phyloP scores from a whole-genome alignment of 345 rosid species.

The Acer campestre region DNA sequence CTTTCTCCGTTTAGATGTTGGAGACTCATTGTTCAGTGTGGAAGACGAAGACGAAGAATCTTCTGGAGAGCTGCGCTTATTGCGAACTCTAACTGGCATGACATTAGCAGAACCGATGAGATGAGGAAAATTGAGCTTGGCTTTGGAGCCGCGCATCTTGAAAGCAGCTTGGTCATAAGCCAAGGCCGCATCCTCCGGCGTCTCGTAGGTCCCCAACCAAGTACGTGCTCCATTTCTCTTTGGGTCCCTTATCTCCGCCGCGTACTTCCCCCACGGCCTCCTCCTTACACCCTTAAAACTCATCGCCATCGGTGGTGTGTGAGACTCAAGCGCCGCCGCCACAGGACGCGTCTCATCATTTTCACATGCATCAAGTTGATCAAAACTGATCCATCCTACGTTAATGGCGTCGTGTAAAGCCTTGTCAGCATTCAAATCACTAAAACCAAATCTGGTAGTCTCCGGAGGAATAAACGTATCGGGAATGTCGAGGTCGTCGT shows the following conservation, averaged over 20 bases:
- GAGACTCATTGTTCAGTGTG: not conserved
- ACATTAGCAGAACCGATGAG: conserved; percentile 6
- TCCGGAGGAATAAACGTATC: not conserved
- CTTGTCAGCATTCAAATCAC: not conserved
- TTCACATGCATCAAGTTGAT: not conserved
- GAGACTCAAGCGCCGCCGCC: not conserved
- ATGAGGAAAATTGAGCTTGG: conserved; percentile 17
- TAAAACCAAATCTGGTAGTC: not conserved
- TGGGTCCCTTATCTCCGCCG: conserved; percentile 72
- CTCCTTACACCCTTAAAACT: conserved; percentile 32
- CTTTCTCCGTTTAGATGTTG: conserved; percentile 10
- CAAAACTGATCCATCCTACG: conserved; percentile 20
- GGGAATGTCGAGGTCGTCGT: conserved; percentile 14
- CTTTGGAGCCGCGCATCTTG: conserved; percentile 7
- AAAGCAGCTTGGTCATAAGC: conserved; percentile 22
- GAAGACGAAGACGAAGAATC: not conserved
- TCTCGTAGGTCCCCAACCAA: conserved; percentile 76
- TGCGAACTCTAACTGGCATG: conserved; percentile 12
- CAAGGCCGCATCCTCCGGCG: conserved; percentile 50
- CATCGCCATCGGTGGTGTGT: not conserved
- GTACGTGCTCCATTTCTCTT: conserved; percentile 60
- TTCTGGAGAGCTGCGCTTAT: conserved; percentile 15
- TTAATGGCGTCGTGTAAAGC: conserved; percentile 23
- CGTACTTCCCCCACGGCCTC: conserved; percentile 70
- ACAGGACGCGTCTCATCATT: not conserved